phyloP scores from a whole-genome alignment of 2,329 filamentous ascomycete genomes.

The Aspergillaceae sp. region DNA sequence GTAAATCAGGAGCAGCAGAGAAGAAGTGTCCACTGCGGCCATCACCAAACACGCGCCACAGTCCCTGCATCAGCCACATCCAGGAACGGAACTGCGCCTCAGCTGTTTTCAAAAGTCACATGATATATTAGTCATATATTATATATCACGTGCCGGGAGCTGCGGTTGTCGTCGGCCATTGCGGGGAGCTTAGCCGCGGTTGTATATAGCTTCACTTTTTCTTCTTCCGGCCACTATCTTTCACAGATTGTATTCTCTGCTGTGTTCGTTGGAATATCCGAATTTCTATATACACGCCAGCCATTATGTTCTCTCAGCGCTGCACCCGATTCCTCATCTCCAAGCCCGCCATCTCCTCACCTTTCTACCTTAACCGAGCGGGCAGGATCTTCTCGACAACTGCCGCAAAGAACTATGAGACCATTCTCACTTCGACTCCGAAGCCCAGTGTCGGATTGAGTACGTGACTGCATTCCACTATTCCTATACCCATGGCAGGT shows the following conservation, averaged over 20 bases:
- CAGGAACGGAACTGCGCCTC: conserved; percentile 10
- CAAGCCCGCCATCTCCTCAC: conserved; percentile 36
- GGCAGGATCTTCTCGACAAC: conserved; percentile 35
- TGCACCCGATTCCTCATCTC: conserved; percentile 54
- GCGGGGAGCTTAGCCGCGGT: conserved; percentile 6
- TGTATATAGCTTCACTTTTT: background rate
- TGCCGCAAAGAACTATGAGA: conserved; percentile 55
- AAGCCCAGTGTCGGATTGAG: conserved; percentile 85
- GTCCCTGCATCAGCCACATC: conserved; percentile 12
- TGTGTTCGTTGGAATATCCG: too few species aligned
- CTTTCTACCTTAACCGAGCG: conserved; percentile 26
- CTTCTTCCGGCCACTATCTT: background rate
- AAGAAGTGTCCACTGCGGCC: conserved; percentile 27
- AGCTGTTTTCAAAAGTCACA: background rate
- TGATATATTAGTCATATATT: background rate
- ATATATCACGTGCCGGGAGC: conserved; percentile 7
- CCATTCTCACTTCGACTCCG: conserved; percentile 71
- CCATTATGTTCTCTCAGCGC: conserved; percentile 36
- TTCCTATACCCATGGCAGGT: background rate
- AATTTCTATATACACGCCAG: background rate
- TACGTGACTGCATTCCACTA: conserved; percentile 34
- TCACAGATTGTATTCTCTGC: too few species aligned
- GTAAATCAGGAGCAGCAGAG: conserved; percentile 9
- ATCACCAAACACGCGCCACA: background rate
- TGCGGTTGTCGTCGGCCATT: conserved; percentile 11